Base-by-base conservation (phyloP, 306 rosid genomes). In the Albizia julibrissin region DNA sequence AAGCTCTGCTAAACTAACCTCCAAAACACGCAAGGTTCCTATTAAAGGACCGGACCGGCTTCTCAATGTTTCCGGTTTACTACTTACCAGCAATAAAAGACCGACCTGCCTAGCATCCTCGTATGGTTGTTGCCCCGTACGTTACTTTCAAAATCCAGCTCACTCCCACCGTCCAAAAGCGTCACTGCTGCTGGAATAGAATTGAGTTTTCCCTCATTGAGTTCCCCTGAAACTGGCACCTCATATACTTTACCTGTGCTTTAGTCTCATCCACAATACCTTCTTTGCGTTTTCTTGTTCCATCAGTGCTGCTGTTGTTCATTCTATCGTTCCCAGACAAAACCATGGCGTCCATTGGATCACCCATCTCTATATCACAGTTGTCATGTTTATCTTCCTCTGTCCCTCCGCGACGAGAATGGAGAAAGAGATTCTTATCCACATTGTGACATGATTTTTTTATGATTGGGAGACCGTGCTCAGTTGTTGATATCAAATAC, bases 211-310 rank as follows among this genome's bases (percentile, higher is more conserved):
- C 91, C 56, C 84, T 81, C 69, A 75, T 56, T 69, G 91, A 80
- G 43, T 73, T 88, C 81, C 80, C 92, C 40, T 83, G 86, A 83
- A 81, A 79, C 69, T 84, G 92, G 16, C 87, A 87, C 86, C 90
- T 91, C 85, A 89, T 84, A 71, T 52, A 92, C 88, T 92, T 92
- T 6, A 80, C 72, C 80, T 84, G 89, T 56, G 75, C 59, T 80
- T 75, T 87, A 42, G 67, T 67, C 56, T 80, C 89, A 82, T 92
- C 89, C 49, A 72, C 84, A 62, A 70, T 72, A 74, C 88, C 85
- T 76, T 87, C 94, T 85, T 92, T 91, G 81, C 97, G 94, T 82
- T 92, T 92, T 84, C 90, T 88, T 58, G 89, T 77, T 40, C 88
- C 89, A 33, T 83, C 84, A 69, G 69, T 26, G 59, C 82, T 49